A percentile compares a stretch with the other conserved stretches of the same genome.
Evolutionary conservation across 1,284 basidiomycete species (phyloP).

Genomic region (Marasmius tenuissimus): DNA sequence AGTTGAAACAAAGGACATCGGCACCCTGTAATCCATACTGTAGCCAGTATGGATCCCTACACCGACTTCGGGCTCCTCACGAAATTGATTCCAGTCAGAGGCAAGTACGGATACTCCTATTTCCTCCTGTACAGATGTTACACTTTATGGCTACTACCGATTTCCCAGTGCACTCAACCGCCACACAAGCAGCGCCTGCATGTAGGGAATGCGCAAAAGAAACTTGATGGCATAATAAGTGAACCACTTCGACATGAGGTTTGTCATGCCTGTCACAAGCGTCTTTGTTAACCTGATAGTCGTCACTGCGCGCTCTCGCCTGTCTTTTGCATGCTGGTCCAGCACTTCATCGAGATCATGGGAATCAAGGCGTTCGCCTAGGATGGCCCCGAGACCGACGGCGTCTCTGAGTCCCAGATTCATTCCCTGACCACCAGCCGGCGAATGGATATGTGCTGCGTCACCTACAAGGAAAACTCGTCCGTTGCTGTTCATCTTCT

Average conservation of each 20-base stretch:
- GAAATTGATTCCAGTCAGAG: too few relatives aligned
- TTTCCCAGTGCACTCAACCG: conserved; percentile 14
- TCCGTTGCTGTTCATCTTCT: conserved; percentile 17
- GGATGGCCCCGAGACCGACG: conserved; percentile 28
- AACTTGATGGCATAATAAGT: conserved; percentile 9
- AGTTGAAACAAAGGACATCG: too few relatives aligned
- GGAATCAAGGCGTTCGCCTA: conserved; percentile 15
- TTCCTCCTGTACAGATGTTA: too few relatives aligned
- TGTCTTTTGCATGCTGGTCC: neutral
- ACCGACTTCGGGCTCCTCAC: too few relatives aligned
- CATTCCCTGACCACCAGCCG: conserved; percentile 44
- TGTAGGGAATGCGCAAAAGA: conserved; percentile 1
- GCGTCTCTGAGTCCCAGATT: conserved; percentile 44
- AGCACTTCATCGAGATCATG: neutral
- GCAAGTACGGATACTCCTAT: too few relatives aligned
- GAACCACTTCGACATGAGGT: neutral
- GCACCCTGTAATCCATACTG: too few relatives aligned
- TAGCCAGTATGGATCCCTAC: too few relatives aligned
- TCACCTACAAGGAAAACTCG: conserved; percentile 39
- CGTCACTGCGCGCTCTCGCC: neutral
- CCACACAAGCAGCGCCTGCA: conserved; percentile 8
- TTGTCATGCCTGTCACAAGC: neutral
- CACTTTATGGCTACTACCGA: neutral
- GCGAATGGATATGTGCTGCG: conserved; percentile 43
- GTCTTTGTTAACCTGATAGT: conserved; percentile 5